Percentiles rank a stretch among this genome's conserved stretches.
Evolutionary conservation across 2,329 filamentous ascomycete species (phyloP).

Genomic region (Fusarium devonianum): DNA sequence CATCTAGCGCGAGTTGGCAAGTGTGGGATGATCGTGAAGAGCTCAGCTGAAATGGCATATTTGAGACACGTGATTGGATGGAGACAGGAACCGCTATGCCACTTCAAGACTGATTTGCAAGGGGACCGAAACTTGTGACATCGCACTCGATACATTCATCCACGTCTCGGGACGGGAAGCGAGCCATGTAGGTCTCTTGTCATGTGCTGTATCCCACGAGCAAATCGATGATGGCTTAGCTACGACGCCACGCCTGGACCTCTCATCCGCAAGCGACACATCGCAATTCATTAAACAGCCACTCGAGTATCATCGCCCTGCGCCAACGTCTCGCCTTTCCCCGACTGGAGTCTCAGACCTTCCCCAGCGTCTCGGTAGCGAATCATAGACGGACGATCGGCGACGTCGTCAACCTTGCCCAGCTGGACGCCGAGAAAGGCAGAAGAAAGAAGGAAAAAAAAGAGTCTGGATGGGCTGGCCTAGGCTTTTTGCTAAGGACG

Average conservation of each 20-base stretch:
- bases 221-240: slow-evolving; percentile 1
- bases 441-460: too few relatives aligned
- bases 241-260: not conserved
- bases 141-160: slow-evolving; percentile 1
- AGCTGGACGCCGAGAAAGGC: slow-evolving; percentile 34
- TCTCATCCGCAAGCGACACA: slow-evolving; percentile 2
- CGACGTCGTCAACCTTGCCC: slow-evolving; percentile 41
- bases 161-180: slow-evolving; percentile 5
- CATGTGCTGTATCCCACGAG: slow-evolving; percentile 5
- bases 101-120: slow-evolving; percentile 24
- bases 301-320: slow-evolving; percentile 15
- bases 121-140: slow-evolving; percentile 29
- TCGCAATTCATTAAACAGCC: slow-evolving; percentile 2
- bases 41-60: slow-evolving; percentile 34
- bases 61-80: slow-evolving; percentile 31
- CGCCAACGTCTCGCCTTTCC: slow-evolving; percentile 32
- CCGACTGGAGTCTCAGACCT: slow-evolving; percentile 27
- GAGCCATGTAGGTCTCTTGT: not conserved
- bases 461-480: too few relatives aligned
- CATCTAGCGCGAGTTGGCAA: slow-evolving; percentile 12
- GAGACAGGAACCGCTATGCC: slow-evolving; percentile 27
- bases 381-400: slow-evolving; percentile 39
- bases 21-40: slow-evolving; percentile 29
- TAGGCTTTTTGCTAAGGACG: too few relatives aligned
- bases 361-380: slow-evolving; percentile 45